These are phyloP conservation scores for Dactylellina drechsleri DNA, from an alignment of 2,329 filamentous ascomycete genomes.

Conservation along the genomic window DNA sequence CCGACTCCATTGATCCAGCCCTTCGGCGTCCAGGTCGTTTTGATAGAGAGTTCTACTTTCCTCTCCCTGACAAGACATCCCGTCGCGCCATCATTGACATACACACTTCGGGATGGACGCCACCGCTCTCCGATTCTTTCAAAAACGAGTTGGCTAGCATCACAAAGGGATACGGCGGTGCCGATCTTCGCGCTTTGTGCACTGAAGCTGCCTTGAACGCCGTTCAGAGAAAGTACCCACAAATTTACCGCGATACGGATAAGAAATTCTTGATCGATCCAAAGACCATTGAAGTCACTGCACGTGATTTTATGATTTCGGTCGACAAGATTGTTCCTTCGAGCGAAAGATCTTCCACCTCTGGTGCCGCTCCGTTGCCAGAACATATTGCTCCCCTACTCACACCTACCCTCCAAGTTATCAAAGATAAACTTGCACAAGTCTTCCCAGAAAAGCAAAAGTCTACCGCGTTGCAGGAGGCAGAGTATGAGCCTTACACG, in stretches of 20 bases:
- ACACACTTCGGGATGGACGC: slow-evolving; percentile 92
- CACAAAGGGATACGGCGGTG: slow-evolving; percentile 96
- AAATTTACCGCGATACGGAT: slow-evolving; percentile 85
- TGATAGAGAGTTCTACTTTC: slow-evolving; percentile 98
- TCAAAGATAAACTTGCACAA: slow-evolving; percentile 76
- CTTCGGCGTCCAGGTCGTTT: slow-evolving; percentile 92
- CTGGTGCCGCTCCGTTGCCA: slow-evolving; percentile 82
- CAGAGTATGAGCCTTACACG: slow-evolving; percentile 86
- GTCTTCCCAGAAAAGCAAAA: slow-evolving; percentile 86
- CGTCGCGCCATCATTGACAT: slow-evolving; percentile 91
- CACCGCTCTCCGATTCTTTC: slow-evolving; percentile 76
- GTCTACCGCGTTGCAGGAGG: slow-evolving; percentile 89
- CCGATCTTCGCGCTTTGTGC: slow-evolving; percentile 90
- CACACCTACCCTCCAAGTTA: slow-evolving; percentile 74
- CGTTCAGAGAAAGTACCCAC: slow-evolving; percentile 93
- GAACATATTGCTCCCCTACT: slow-evolving; percentile 83
- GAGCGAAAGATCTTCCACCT: slow-evolving; percentile 87
- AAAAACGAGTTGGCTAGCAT: slow-evolving; percentile 84
- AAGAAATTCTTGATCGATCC: slow-evolving; percentile 91
- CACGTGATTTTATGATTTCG: slow-evolving; percentile 96
- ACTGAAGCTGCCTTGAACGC: slow-evolving; percentile 96
- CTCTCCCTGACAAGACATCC: slow-evolving; percentile 81
- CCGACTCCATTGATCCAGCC: slow-evolving; percentile 96
- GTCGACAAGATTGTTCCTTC: slow-evolving; percentile 96
- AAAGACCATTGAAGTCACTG: slow-evolving; percentile 81